Evolutionary conservation across 169 alveolate genomes (phyloP), one percentile per base, ranked within the genome.

Genomic region (Eimeria nieschulzi): DNA sequence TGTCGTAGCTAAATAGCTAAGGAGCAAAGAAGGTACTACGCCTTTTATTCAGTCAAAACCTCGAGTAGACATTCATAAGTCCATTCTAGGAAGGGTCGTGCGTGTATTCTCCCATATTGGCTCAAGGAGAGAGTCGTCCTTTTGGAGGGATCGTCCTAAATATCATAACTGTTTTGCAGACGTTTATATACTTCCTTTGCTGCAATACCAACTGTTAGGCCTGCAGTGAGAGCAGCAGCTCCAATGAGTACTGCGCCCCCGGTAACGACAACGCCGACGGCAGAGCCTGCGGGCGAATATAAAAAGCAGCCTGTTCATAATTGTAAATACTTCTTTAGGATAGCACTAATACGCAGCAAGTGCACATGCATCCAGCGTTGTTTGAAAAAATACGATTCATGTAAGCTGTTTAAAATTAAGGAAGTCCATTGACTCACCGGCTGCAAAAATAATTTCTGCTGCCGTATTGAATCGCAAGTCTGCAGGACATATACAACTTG

Each of bases 131-230:
- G 15, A 0, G 23, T 15, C 1, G 68, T 19, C 68, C 68, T 5
- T 59, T 59, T 59, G 5, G 3, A 33, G 46, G 46, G 46, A 33
- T 33, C 46, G 46, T 33, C 39, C 23, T 21, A 66, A 19, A 66
- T 66, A 26, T 66, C 39, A 9, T 66, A 66, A 26, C 17, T 66
- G 26, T 66, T 66, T 15, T n/a, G 17, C 15, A 66, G 17, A 15
- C 76, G 25, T 26, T 66, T 66, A 26, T 66, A 66, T 17, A 66
- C 6, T 23, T 66, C 76, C 21, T 19, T n/a, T 15, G 76, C 76
- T 66, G 76, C 39, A 23, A 66, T 66, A 10, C 76, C 76, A 15
- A 66, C 76, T 19, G 76, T 66, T 26, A 66, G 76, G 7, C 76
- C 76, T 5, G 76, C 76, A 66, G 76, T 66, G 46, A 66, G 76